Evolutionary conservation across 2,329 filamentous ascomycete species (phyloP).

Genomic region (Venturia nashicola): DNA sequence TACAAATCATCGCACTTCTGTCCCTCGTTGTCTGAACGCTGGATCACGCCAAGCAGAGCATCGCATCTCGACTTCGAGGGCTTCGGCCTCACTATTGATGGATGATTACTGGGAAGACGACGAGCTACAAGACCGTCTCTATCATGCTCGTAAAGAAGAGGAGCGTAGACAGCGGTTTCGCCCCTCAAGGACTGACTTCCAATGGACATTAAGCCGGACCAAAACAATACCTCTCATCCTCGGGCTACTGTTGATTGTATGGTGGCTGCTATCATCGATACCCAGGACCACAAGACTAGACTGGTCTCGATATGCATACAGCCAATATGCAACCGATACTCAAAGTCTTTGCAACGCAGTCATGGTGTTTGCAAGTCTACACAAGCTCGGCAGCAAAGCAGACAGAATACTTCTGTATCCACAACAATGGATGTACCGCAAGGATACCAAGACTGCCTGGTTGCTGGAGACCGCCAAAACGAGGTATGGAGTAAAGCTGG

Average conservation of each 20-base stretch:
- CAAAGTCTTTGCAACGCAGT: slow-evolving; percentile 31
- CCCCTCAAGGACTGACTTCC: not conserved
- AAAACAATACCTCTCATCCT: not conserved
- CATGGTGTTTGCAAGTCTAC: slow-evolving; percentile 32
- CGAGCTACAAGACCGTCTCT: slow-evolving; percentile 8
- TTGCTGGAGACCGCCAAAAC: slow-evolving; percentile 7
- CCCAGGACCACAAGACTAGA: slow-evolving; percentile 17
- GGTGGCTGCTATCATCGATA: not conserved
- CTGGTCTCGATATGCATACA: slow-evolving; percentile 30
- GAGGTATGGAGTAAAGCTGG: slow-evolving; percentile 8
- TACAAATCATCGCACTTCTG: not conserved
- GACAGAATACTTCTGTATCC: slow-evolving; percentile 35
- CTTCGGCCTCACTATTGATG: not conserved
- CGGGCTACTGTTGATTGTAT: not conserved
- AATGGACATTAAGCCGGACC: not conserved
- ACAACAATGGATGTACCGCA: slow-evolving; percentile 20
- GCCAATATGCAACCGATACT: slow-evolving; percentile 30
- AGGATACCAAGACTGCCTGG: not conserved
- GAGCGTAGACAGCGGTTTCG: not conserved
- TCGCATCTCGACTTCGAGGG: not conserved
- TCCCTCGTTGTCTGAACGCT: not conserved
- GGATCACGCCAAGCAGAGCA: not conserved
- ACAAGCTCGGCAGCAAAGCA: slow-evolving; percentile 29
- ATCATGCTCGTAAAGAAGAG: slow-evolving; percentile 5
- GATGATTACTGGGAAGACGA: slow-evolving; percentile 8